Conservation (phyloP, 768 basidiomycete genomes). For the Nidularia pulvinata region DNA sequence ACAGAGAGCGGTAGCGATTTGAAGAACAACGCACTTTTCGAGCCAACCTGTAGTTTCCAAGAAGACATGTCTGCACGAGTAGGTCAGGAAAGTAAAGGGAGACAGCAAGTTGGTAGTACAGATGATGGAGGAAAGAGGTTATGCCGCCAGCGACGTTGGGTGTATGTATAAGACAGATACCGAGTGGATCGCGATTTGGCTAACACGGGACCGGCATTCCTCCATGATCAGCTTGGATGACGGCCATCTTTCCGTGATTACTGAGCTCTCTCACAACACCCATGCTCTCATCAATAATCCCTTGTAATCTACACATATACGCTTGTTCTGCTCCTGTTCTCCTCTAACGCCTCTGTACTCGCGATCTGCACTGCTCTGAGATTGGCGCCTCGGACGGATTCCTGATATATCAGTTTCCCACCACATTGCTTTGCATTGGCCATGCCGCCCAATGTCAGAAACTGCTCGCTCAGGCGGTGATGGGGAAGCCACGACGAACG, state of each 20-base stretch:
- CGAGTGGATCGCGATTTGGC: not conserved
- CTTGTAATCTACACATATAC: too few species aligned
- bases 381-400: too few species aligned
- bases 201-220: not conserved
- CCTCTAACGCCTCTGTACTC: too few species aligned
- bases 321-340: too few species aligned
- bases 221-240: not conserved
- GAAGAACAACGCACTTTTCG: slow-evolving; percentile 33
- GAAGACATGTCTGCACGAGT: slow-evolving; percentile 47
- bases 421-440: not conserved
- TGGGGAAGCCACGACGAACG: not conserved
- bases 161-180: not conserved
- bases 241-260: not conserved
- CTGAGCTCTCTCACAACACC: not conserved
- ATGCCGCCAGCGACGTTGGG: slow-evolving; percentile 24
- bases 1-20: slow-evolving; percentile 3
- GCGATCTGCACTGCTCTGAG: too few species aligned
- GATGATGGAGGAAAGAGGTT: slow-evolving; percentile 17
- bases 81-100: slow-evolving; percentile 16
- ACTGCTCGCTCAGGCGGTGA: not conserved
- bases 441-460: not conserved
- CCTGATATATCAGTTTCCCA: not conserved
- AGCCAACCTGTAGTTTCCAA: slow-evolving; percentile 22
- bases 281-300: too few species aligned
- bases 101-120: slow-evolving; percentile 11